Evolutionary conservation across 768 basidiomycete genomes (phyloP), one percentile per base, ranked within the genome.

Genomic region (Dioszegia hungarica): DNA sequence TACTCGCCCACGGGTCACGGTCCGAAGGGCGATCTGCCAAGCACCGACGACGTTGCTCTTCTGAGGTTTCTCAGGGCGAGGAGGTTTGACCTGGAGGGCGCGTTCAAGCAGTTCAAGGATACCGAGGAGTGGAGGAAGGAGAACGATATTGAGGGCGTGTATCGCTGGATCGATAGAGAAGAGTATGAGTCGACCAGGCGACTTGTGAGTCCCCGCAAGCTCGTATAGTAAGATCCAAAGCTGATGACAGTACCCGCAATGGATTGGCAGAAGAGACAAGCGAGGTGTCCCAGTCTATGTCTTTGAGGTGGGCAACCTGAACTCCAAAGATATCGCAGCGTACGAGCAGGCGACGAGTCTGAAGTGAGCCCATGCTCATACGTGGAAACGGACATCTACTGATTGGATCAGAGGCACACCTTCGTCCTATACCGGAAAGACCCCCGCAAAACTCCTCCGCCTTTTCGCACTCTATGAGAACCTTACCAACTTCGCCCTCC

Each of bases 61-160:
- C 31, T 61, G 47, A 86, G 90, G 11, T 91, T 90, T 70, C 82
- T 91, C 2, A 82, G 88, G n/a, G 90, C 90, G 5, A 80, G 90
- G 57, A 79, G 79, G 55, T 90, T 84, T 70, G 81, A 87, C 57
- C 77, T 81, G 14, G 63, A 75, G 19, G 81, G 82, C 57, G 88
- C 89, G 0, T 79, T 83, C 73, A 82, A 83, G 58, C 87, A 90
- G 68, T 90, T 90, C 67, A 74, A 83, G 1, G 81, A 81, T 15
- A 78, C 86, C 0, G 83, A 86, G 65, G 78, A 79, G 4, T 92
- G 90, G 90, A 78, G 88, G 59, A 79, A 79, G 64, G 76, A 82
- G 65, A 78, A 86, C 65, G 73, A 82, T 29, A 83, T 90, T 2
- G 80, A 82, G 28, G 78, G 79, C n/a, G 77, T 90, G 12, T 90